Conservation (phyloP, 441 rosid species). For the Gossypium davidsonii region DNA sequence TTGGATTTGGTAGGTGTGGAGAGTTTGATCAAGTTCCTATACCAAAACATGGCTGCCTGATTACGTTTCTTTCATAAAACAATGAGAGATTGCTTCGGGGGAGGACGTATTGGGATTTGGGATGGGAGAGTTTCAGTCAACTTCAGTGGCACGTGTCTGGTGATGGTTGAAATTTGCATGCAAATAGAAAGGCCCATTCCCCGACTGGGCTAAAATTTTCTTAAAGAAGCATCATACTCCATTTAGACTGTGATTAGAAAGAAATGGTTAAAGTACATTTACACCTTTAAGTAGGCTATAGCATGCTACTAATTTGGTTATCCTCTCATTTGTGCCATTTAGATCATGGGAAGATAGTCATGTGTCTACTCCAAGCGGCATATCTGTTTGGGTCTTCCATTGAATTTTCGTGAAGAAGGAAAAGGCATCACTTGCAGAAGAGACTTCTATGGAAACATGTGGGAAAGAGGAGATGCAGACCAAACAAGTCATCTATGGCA, state of each 20-base stretch:
- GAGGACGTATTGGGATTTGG: no score
- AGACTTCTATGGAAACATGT: slow-evolving; percentile 25
- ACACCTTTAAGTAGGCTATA: no score
- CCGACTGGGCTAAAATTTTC: no score
- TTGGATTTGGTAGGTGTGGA: slow-evolving; percentile 16
- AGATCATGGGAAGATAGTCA: background rate
- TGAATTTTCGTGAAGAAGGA: slow-evolving; percentile 53
- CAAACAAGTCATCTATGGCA: slow-evolving; percentile 24
- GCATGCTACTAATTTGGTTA: no score
- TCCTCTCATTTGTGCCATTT: no score
- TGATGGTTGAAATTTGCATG: no score
- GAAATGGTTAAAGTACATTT: no score
- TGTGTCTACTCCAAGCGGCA: slow-evolving; percentile 65
- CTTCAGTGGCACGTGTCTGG: no score
- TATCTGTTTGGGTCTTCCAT: slow-evolving; percentile 65
- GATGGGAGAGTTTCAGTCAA: no score
- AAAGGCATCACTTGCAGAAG: slow-evolving; percentile 51
- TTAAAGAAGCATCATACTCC: no score
- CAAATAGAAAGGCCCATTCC: no score
- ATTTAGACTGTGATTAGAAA: no score
- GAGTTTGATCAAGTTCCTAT: slow-evolving; percentile 30
- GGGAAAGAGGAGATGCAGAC: slow-evolving; percentile 35
- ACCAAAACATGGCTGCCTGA: slow-evolving; percentile 33
- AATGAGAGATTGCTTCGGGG: background rate
- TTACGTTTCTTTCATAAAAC: background rate